Base-by-base conservation (phyloP, 1,284 basidiomycete genomes). In the Tilletia walkeri region DNA sequence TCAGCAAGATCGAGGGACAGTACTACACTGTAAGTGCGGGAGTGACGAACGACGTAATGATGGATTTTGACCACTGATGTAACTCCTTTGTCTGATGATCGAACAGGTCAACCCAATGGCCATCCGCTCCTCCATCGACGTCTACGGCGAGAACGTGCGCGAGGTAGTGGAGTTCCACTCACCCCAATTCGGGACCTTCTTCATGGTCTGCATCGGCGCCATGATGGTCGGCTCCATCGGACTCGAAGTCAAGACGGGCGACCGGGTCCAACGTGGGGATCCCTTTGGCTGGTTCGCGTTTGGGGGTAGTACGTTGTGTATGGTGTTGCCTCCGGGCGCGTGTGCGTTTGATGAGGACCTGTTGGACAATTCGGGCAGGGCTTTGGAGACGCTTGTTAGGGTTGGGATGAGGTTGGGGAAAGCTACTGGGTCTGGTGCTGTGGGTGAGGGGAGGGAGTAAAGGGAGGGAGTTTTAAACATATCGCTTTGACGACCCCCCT, bases 61-160 rank as follows among this genome's bases (percentile, higher is more conserved):
- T 30, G 24, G 24, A 30, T 30, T 30, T 2, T 30, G 24, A 30
- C 74, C 38, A 73, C 75, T 30, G 74, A 85, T 34, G 85, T 85
- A 75, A 81, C 78, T 86, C 90, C 90, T 47, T 48, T n/a, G 12
- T 10, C 47, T n/a, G 2, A 30, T 30, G 24, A 30, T 30, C 24
- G 24, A 9, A 10, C 59, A 63, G 59, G 59, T 63, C 59, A 92
- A 92, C 78, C 92, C 92, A 0, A 91, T 92, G 82, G 92, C 91
- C 0, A 87, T 94, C 71, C 92, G 89, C 90, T 82, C 70, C 10
- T 85, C 87, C 1, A 88, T 98, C 34, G 95, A 98, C 78, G 93
- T 98, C 3, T 98, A 95, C 76, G 94, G 94, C 36, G 95, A 97
- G 84, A 99, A 98, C 84, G 87, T 87, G 66, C 88, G 90, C 30